These are phyloP conservation scores for Ceratocystis papillata DNA, from an alignment of 2,329 filamentous ascomycete species.

Conservation along the genomic window DNA sequence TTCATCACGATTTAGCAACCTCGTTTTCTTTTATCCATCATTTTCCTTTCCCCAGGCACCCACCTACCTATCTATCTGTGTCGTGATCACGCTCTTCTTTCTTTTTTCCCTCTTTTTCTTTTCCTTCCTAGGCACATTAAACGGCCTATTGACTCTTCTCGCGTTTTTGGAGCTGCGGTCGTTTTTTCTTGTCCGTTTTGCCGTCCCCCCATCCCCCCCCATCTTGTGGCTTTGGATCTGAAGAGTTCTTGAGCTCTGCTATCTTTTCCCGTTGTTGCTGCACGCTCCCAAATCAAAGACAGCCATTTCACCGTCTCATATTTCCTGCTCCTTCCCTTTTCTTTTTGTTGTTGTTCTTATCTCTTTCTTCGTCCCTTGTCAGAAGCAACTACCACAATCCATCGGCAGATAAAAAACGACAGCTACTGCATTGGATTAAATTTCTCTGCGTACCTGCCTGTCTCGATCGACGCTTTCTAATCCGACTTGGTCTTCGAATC, in stretches of 20 bases:
- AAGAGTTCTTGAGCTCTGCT: neutral
- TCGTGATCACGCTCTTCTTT: neutral
- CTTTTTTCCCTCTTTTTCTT: neutral
- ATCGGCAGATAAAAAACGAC: conserved; percentile 6
- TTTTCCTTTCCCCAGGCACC: neutral
- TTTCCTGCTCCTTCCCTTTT: neutral
- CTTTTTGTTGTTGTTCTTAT: neutral
- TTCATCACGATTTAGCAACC: conserved; percentile 10
- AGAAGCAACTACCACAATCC: conserved; percentile 1
- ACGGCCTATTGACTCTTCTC: neutral
- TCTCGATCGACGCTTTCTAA: conserved; percentile 10
- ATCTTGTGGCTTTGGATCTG: neutral
- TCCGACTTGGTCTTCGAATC: neutral
- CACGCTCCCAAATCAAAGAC: neutral
- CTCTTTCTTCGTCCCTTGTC: conserved; percentile 5
- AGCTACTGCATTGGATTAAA: conserved; percentile 3
- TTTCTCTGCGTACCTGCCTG: neutral
- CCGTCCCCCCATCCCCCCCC: neutral
- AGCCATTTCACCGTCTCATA: neutral
- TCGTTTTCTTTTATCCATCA: conserved; percentile 4
- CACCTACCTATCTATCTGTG: neutral
- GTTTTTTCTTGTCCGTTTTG: neutral
- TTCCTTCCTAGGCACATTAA: neutral
- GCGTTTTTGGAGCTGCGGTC: neutral
- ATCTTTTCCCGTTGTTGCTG: neutral